phyloP scores from a whole-genome alignment of 2,329 filamentous ascomycete species.

The Dothideomycetes sp. region DNA sequence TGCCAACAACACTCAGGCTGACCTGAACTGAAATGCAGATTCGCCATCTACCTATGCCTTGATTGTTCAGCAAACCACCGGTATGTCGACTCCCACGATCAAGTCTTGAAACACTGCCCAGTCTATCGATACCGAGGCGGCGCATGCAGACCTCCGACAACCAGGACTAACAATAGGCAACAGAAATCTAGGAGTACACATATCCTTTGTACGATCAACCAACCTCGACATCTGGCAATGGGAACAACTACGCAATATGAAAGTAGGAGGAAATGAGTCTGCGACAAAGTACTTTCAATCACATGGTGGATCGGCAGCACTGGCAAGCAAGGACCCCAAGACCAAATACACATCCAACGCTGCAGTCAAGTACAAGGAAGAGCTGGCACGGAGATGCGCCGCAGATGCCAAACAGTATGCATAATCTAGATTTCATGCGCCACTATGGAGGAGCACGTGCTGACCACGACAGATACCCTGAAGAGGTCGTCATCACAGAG shows the following conservation, averaged over 20 bases:
- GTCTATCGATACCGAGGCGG: no score
- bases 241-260: constrained; percentile 95
- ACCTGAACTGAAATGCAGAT: no score
- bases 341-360: constrained; percentile 90
- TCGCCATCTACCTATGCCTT: constrained; percentile 95
- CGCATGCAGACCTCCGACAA: no score
- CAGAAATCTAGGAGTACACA: constrained; percentile 96
- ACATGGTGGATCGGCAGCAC: constrained; percentile 84
- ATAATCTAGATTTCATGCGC: constrained; percentile 20
- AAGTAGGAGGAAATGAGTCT: constrained; percentile 95
- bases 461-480: constrained; percentile 55
- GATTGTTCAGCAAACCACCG: constrained; percentile 96
- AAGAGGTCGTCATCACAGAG: constrained; percentile 78
- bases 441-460: constrained; percentile 6
- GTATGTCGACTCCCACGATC: no score
- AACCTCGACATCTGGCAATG: constrained; percentile 99
- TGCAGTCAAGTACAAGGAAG: constrained; percentile 97
- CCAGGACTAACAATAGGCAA: no score
- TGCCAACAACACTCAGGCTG: no score
- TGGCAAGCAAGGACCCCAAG: constrained; percentile 93
- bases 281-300: constrained; percentile 97
- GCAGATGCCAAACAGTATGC: constrained; percentile 70
- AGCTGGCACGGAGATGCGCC: constrained; percentile 75
- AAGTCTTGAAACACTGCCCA: no score
- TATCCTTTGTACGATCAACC: constrained; percentile 96